A percentile compares a stretch with the other conserved stretches of the same genome.
phyloP scores from a whole-genome alignment of 345 rosid species.

The Eucalyptus sp. region DNA sequence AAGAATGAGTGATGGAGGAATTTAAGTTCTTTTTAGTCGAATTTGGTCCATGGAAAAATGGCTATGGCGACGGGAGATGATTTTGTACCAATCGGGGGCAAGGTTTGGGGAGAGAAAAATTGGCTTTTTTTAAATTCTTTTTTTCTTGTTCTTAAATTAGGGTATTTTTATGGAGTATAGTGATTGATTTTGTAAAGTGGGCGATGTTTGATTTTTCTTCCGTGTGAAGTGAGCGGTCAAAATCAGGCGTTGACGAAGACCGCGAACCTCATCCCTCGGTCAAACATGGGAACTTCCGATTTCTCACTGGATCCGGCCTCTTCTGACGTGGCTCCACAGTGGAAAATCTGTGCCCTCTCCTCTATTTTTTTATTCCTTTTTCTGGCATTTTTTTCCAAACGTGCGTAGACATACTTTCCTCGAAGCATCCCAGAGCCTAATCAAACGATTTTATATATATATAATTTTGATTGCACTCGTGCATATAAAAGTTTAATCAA shows the following conservation, averaged over 20 bases:
- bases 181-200: neutral
- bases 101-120: neutral
- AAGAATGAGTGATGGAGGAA: neutral
- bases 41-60: neutral
- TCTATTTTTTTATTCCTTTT: neutral
- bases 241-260: slow-evolving; percentile 5
- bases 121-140: neutral
- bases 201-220: neutral
- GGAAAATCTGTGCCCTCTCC: neutral
- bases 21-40: neutral
- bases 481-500: neutral
- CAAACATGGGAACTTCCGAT: neutral
- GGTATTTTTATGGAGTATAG: neutral
- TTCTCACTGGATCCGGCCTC: neutral
- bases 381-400: neutral
- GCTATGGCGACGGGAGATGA: too few species aligned
- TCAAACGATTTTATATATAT: neutral
- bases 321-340: neutral
- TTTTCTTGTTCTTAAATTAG: neutral
- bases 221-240: neutral
- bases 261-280: neutral
- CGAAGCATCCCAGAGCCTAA: neutral
- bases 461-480: neutral
- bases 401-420: neutral
- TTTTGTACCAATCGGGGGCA: neutral